Conservation (phyloP, 208 protist genomes). For the Phytomonas sp. region DNA sequence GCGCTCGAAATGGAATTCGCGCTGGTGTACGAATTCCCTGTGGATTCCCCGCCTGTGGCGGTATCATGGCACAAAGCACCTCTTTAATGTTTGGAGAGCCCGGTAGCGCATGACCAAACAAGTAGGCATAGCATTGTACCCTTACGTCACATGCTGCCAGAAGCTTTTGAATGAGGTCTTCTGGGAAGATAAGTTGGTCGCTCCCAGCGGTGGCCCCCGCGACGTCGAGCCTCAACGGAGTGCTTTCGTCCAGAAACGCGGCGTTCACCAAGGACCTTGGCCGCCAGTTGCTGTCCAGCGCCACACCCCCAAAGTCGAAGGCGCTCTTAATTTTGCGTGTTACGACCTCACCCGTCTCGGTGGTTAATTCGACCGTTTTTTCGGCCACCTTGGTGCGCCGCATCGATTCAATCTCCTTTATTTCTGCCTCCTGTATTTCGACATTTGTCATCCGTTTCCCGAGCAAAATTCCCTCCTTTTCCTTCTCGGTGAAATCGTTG, state of each 20-base stretch:
- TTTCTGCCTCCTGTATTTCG: conserved; percentile 97
- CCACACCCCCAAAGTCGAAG: conserved; percentile 73
- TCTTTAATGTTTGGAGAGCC: conserved; percentile 82
- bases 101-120: conserved; percentile 81
- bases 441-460: conserved; percentile 99
- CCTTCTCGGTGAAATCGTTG: conserved; percentile 97
- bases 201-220: conserved; percentile 52
- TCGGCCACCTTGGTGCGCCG: conserved; percentile 77
- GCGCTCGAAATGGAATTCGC: conserved; percentile 51
- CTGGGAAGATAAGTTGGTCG: conserved; percentile 79
- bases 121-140: conserved; percentile 73
- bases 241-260: conserved; percentile 60
- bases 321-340: conserved; percentile 76
- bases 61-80: conserved; percentile 80
- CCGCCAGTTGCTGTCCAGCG: conserved; percentile 76
- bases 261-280: conserved; percentile 71
- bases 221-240: conserved; percentile 48
- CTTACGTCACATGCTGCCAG: conserved; percentile 76
- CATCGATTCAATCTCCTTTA: conserved; percentile 97
- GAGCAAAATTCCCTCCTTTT: conserved; percentile 99
- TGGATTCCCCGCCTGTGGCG: conserved; percentile 70
- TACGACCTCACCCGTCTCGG: conserved; percentile 52
- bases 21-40: conserved; percentile 56
- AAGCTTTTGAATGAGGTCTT: conserved; percentile 65
- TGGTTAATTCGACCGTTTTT: conserved; percentile 53